Base-by-base conservation (phyloP, 169 alveolate genomes). In the Plasmodium sp. region DNA sequence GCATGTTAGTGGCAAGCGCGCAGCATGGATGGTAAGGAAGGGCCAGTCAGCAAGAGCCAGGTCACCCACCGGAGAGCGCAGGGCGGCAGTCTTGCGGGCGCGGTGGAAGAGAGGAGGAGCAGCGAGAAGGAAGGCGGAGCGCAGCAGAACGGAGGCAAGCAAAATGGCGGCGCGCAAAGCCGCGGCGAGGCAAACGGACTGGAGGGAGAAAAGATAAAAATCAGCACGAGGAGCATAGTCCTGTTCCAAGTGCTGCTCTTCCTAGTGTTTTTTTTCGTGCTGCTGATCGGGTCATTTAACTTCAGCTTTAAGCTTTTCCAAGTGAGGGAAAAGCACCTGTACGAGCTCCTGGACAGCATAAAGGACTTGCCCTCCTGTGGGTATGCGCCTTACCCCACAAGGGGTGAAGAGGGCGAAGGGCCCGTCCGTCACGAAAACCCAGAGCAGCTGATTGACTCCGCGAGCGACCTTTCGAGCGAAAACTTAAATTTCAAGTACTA, bases 261-360 rank as follows among this genome's bases (percentile, higher is more conserved):
- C 54, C 12, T 92, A 9, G 27, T 92, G 77, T 92, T 71, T 45
- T 92, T 92, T 92, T 73, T 92, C 39, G 92, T 92, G 43, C 62
- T 92, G 22, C 56, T 92, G 2, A 82, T 92, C 75, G 95, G 95
- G n/a, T 92, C 95, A 31, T 92, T 81, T 82, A 92, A 92, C 72
- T 92, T 92, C 83, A 43, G 81, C 56, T 92, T 92, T 72, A 92
- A 92, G 67, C 92, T 92, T 18, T 81, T 72, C 34, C 95, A 92
- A 82, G 95, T 79, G 39, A 81, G 77, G 48, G 95, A 92, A 71
- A 92, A 92, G 79, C 95, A 92, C 84, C 74, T 92, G 34, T 36
- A 92, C 62, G 95, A 92, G 84, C 34, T 73, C 54, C 39, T 92
- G 14, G 39, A 81, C n/a, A 83, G 41, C 45, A 92, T 81, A 51